A percentile compares a stretch with the other conserved stretches of the same genome.
phyloP scores from a whole-genome alignment of 352 stramenopile species.

The Phytophthora macrochlamydospora region DNA sequence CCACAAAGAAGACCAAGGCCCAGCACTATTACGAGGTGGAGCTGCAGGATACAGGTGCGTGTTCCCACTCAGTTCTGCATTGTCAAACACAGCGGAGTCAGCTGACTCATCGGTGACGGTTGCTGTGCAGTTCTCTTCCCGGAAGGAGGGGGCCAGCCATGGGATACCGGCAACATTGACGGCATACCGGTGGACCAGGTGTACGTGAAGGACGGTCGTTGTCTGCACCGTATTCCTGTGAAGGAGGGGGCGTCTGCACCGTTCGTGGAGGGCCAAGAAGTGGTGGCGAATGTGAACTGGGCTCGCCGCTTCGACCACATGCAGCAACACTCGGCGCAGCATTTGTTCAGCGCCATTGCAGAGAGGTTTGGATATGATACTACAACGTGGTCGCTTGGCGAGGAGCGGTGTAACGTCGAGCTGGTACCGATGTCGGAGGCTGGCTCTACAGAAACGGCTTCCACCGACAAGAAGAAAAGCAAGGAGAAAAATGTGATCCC shows the following conservation, averaged over 20 bases:
- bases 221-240: conserved; percentile 56
- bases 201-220: conserved; percentile 70
- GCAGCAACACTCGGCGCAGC: conserved; percentile 91
- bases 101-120: not conserved
- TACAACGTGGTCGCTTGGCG: conserved; percentile 78
- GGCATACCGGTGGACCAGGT: conserved; percentile 54
- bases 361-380: conserved; percentile 76
- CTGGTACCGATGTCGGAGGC: conserved; percentile 49
- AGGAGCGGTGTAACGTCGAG: conserved; percentile 81
- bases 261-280: conserved; percentile 52
- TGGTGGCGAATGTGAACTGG: conserved; percentile 76
- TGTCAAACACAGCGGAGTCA: not conserved
- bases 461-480: conserved; percentile 24
- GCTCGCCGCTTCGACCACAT: conserved; percentile 85
- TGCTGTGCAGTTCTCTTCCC: conserved; percentile 73
- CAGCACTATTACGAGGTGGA: conserved; percentile 61
- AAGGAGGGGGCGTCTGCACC: conserved; percentile 23
- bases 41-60: conserved; percentile 62
- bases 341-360: conserved; percentile 87
- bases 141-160: conserved; percentile 89
- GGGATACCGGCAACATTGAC: conserved; percentile 73
- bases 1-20: conserved; percentile 44
- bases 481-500: conserved; percentile 44
- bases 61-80: conserved; percentile 19
- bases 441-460: not conserved